These are phyloP conservation scores for Metarhizium humberi DNA, from an alignment of 2,329 filamentous ascomycete species.

Conservation along the genomic window DNA sequence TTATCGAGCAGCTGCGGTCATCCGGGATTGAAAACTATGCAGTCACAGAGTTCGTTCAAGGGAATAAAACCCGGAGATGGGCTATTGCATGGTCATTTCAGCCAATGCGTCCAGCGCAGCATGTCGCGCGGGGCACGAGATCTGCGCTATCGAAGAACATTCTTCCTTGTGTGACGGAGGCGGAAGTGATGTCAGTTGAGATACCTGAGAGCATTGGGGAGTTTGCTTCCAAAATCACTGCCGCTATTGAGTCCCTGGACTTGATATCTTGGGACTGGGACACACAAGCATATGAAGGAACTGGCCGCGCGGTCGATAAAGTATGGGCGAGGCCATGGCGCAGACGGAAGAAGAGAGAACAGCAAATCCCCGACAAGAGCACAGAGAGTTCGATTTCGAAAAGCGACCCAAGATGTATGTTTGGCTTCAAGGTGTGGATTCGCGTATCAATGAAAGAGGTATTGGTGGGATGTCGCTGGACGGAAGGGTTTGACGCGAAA, in stretches of 20 bases:
- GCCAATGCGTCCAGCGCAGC: conserved; percentile 49
- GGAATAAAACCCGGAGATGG: conserved; percentile 74
- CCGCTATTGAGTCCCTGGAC: conserved; percentile 45
- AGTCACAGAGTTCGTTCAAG: conserved; percentile 70
- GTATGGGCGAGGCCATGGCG: conserved; percentile 73
- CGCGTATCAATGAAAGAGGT: conserved; percentile 30
- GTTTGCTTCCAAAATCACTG: conserved; percentile 26
- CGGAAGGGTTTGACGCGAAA: conserved; percentile 62
- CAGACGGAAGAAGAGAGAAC: conserved; percentile 44
- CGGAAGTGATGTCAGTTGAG: conserved; percentile 35
- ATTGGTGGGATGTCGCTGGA: conserved; percentile 46
- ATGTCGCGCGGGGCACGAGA: conserved; percentile 34
- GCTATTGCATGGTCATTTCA: conserved; percentile 81
- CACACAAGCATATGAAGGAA: conserved; percentile 38
- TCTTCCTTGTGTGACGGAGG: conserved; percentile 33
- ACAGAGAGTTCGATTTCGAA: conserved; percentile 7
- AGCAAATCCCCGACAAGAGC: conserved; percentile 28
- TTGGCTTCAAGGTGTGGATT: conserved; percentile 52
- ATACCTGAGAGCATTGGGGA: conserved; percentile 28
- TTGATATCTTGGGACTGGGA: conserved; percentile 58
- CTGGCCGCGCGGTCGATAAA: conserved; percentile 57
- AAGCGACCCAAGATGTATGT: conserved; percentile 26
- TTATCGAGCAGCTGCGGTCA: conserved; percentile 50
- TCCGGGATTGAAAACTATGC: conserved; percentile 66
- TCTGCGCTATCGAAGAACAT: conserved; percentile 27